Percentiles rank a stretch among this genome's conserved stretches.
phyloP scores from a whole-genome alignment of 345 rosid species.

The Linum trigynum region DNA sequence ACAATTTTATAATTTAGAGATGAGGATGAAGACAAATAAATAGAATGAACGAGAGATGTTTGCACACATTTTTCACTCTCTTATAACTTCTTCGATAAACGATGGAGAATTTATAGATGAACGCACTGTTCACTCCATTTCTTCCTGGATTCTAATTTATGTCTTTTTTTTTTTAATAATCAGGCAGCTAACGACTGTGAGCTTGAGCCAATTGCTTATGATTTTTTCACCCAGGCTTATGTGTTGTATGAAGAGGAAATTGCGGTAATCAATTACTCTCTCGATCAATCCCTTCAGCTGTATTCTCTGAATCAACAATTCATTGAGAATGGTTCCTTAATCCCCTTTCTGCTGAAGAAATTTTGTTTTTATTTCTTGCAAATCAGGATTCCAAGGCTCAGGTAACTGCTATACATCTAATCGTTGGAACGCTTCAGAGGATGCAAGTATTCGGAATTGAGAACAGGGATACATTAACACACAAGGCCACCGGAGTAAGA shows the following conservation, averaged over 20 bases:
- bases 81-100: too few species aligned
- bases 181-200: conserved; percentile 98
- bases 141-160: background rate
- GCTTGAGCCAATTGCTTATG: conserved; percentile 91
- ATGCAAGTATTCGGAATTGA: conserved; percentile 97
- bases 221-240: conserved; percentile 98
- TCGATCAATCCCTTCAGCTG: background rate
- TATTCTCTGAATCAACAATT: background rate
- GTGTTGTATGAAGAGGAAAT: conserved; percentile 95
- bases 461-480: conserved; percentile 93
- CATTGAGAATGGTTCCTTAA: background rate
- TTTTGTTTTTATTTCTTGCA: too few species aligned
- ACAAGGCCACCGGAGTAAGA: conserved; percentile 92
- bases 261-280: conserved; percentile 42
- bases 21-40: background rate
- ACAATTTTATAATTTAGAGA: conserved; percentile 1
- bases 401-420: conserved; percentile 80
- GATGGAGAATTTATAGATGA: too few species aligned
- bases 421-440: conserved; percentile 94
- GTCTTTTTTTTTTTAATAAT: conserved; percentile 15
- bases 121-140: background rate
- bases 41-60: too few species aligned
- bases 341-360: background rate
- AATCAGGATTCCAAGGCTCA: conserved; percentile 87
- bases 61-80: too few species aligned